These are phyloP conservation scores for Cryphonectria japonica DNA, from an alignment of 2,329 filamentous ascomycete species.

Conservation along the genomic window DNA sequence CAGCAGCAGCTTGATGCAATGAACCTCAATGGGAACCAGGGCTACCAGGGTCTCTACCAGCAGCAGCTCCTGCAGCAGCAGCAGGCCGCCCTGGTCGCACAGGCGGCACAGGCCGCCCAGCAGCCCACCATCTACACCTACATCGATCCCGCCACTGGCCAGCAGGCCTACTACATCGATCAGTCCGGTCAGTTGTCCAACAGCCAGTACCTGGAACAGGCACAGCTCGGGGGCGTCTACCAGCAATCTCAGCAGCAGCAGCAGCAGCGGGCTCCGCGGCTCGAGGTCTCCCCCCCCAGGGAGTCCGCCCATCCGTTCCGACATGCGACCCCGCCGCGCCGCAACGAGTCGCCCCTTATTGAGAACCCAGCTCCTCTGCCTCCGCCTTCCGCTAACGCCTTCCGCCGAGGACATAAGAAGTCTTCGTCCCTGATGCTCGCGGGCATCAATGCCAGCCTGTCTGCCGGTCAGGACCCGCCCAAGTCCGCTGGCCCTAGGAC, in stretches of 20 bases:
- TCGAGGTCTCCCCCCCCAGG: constrained; percentile 81
- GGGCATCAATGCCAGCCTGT: constrained; percentile 52
- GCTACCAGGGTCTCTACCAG: constrained; percentile 61
- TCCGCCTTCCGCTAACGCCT: constrained; percentile 86
- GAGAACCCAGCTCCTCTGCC: constrained; percentile 70
- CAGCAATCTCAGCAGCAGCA: constrained; percentile 47
- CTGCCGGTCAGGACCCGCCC: constrained; percentile 49
- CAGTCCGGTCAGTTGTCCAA: constrained; percentile 53
- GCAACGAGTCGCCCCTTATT: constrained; percentile 66
- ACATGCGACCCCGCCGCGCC: constrained; percentile 68
- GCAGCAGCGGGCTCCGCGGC: constrained; percentile 66
- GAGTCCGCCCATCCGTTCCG: constrained; percentile 60
- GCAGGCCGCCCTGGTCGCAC: constrained; percentile 69
- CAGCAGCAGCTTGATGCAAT: constrained; percentile 82
- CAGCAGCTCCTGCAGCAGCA: constrained; percentile 48
- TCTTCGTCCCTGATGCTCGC: constrained; percentile 67
- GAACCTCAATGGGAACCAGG: constrained; percentile 68
- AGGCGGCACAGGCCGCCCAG: constrained; percentile 67
- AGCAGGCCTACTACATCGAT: constrained; percentile 80
- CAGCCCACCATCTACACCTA: constrained; percentile 76
- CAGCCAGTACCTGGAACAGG: constrained; percentile 29
- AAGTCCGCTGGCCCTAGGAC: constrained; percentile 76
- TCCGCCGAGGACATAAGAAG: constrained; percentile 95
- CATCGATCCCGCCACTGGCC: constrained; percentile 84
- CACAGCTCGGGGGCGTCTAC: constrained; percentile 37